A percentile compares a stretch with the other conserved stretches of the same genome.
phyloP scores from a whole-genome alignment of 2,329 filamentous ascomycete genomes.

The Mollisiaceae sp. region DNA sequence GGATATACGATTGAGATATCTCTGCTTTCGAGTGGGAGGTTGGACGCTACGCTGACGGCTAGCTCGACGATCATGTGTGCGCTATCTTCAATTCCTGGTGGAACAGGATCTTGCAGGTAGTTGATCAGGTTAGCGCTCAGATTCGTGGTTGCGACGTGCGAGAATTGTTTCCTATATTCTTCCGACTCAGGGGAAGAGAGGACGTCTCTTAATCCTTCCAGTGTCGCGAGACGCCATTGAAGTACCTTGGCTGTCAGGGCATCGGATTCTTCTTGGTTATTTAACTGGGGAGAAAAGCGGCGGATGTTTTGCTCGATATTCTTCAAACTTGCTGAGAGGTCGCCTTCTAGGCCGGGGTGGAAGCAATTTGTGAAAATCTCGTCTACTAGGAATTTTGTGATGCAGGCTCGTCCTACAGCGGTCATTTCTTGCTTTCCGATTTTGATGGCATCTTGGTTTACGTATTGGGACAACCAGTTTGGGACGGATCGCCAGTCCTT shows the following conservation, averaged over 20 bases:
- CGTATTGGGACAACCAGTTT: constrained; percentile 76
- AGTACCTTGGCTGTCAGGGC: constrained; percentile 86
- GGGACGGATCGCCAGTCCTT: constrained; percentile 91
- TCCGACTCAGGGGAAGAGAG: constrained; percentile 69
- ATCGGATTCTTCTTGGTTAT: constrained; percentile 85
- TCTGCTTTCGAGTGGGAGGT: constrained; percentile 87
- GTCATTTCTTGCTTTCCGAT: constrained; percentile 98
- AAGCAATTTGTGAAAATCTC: constrained; percentile 92
- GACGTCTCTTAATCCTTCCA: constrained; percentile 82
- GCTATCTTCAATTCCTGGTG: constrained; percentile 82
- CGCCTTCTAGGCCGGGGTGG: constrained; percentile 82
- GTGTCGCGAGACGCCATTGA: constrained; percentile 89
- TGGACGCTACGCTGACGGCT: constrained; percentile 82
- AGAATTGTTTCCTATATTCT: constrained; percentile 71
- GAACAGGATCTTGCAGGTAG: constrained; percentile 77
- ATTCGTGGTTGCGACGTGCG: constrained; percentile 69
- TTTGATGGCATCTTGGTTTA: constrained; percentile 83
- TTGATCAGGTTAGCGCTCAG: constrained; percentile 73
- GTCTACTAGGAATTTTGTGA: constrained; percentile 88
- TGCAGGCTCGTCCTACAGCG: constrained; percentile 85
- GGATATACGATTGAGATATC: constrained; percentile 91
- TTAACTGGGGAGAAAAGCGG: constrained; percentile 72
- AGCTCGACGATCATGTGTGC: constrained; percentile 93
- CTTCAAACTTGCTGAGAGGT: constrained; percentile 80
- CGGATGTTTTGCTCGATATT: constrained; percentile 87